phyloP scores from a whole-genome alignment of 371 early-diverging fungal genomes.

The Rhizopus microsporus region DNA sequence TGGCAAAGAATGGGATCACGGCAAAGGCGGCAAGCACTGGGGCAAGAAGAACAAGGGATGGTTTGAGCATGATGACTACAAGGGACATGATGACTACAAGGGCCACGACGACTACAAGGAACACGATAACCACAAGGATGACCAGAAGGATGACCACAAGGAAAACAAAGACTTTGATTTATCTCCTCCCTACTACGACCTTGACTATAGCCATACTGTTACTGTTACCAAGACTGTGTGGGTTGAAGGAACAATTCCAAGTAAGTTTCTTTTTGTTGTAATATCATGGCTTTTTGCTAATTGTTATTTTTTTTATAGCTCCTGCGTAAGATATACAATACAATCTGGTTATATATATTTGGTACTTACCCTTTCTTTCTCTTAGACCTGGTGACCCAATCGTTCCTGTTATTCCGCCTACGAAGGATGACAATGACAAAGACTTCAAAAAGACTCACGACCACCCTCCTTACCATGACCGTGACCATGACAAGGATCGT shows the following conservation, averaged over 20 bases:
- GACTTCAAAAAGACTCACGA: background rate
- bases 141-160: background rate
- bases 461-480: background rate
- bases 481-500: background rate
- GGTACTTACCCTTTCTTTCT: background rate
- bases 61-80: background rate
- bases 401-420: background rate
- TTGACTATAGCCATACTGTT: slow-evolving; percentile 34
- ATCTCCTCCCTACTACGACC: slow-evolving; percentile 4
- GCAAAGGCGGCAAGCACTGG: background rate
- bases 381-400: background rate
- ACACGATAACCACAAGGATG: background rate
- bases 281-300: slow-evolving; percentile 1
- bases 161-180: background rate
- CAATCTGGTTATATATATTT: background rate
- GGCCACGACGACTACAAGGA: background rate
- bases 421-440: background rate
- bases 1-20: background rate
- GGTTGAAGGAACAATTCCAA: slow-evolving; percentile 13
- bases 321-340: slow-evolving; percentile 6
- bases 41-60: background rate
- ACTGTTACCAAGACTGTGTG: slow-evolving; percentile 36
- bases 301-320: slow-evolving; percentile 2
- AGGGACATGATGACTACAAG: background rate
- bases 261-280: slow-evolving; percentile 2